These are phyloP conservation scores for Beauveria caledonica DNA, from an alignment of 2,329 filamentous ascomycete genomes.

Conservation along the genomic window DNA sequence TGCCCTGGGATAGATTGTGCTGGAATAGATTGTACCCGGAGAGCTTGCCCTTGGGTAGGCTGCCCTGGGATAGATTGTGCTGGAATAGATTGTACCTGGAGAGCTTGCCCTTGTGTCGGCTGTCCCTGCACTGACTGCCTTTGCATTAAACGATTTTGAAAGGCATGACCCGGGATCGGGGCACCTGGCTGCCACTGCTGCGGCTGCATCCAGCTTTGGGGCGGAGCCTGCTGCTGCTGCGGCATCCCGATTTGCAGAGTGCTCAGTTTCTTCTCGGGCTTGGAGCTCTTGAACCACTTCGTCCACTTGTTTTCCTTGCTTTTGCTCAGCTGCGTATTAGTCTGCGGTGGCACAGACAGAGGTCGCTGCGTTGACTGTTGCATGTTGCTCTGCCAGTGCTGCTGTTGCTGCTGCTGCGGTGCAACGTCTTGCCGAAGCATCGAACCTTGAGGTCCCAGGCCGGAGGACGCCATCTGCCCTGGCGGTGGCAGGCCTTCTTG, in stretches of 20 bases:
- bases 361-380: constrained; percentile 12
- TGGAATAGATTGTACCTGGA: background rate
- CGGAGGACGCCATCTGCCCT: constrained; percentile 12
- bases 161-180: background rate
- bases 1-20: background rate
- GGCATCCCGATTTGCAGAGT: background rate
- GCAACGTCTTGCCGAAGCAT: constrained; percentile 5
- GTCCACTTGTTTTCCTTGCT: constrained; percentile 22
- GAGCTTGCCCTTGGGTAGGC: background rate
- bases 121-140: background rate
- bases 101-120: background rate
- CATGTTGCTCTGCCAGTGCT: constrained; percentile 2
- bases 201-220: constrained; percentile 5
- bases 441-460: background rate
- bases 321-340: constrained; percentile 14
- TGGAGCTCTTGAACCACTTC: constrained; percentile 23
- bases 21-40: background rate
- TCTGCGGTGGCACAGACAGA: constrained; percentile 14
- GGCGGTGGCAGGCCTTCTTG: background rate
- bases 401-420: background rate
- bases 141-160: background rate
- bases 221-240: constrained; percentile 4
- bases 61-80: background rate
- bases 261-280: constrained; percentile 5
- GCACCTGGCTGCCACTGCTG: background rate